Evolutionary conservation across 2,329 filamentous ascomycete genomes (phyloP).

Genomic region (Sarocladiaceae sp.): DNA sequence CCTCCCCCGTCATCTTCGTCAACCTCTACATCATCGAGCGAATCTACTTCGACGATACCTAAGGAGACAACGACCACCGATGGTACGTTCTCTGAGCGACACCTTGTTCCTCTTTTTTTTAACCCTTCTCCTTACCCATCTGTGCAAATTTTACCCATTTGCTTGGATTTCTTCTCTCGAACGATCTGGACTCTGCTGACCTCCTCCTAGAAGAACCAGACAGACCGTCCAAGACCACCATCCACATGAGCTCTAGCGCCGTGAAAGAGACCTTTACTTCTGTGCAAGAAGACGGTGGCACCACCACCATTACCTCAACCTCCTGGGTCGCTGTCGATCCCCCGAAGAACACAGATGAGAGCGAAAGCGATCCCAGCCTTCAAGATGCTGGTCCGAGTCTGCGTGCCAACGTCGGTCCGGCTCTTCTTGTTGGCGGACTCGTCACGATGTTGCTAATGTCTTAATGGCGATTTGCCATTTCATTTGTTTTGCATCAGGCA

Average conservation of each 20-base stretch:
- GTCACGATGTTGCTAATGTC: slow-evolving; percentile 8
- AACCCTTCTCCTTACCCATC: slow-evolving; percentile 16
- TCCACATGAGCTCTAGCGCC: slow-evolving; percentile 27
- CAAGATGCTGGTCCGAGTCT: slow-evolving; percentile 30
- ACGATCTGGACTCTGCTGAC: too few relatives aligned
- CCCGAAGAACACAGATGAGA: slow-evolving; percentile 22
- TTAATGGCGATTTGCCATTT: not conserved
- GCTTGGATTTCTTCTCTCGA: too few relatives aligned
- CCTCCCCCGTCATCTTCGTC: slow-evolving; percentile 2
- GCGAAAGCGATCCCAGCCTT: slow-evolving; percentile 26
- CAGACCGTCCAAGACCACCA: slow-evolving; percentile 16
- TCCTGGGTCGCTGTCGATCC: slow-evolving; percentile 43
- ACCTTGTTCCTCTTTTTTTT: slow-evolving; percentile 12
- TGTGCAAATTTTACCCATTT: too few relatives aligned
- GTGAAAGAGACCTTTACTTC: slow-evolving; percentile 40
- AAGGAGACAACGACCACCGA: not conserved
- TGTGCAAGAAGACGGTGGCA: slow-evolving; percentile 38
- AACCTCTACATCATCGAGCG: not conserved
- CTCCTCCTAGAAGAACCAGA: slow-evolving; percentile 15
- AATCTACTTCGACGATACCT: not conserved
- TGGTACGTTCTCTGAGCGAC: slow-evolving; percentile 6
- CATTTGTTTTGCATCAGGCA: not conserved
- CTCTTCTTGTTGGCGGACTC: slow-evolving; percentile 20
- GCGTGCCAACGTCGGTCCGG: slow-evolving; percentile 19
- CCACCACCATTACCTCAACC: slow-evolving; percentile 44